Evolutionary conservation across 805 yeast species (phyloP).

Genomic region (Ogataea methylovora): DNA sequence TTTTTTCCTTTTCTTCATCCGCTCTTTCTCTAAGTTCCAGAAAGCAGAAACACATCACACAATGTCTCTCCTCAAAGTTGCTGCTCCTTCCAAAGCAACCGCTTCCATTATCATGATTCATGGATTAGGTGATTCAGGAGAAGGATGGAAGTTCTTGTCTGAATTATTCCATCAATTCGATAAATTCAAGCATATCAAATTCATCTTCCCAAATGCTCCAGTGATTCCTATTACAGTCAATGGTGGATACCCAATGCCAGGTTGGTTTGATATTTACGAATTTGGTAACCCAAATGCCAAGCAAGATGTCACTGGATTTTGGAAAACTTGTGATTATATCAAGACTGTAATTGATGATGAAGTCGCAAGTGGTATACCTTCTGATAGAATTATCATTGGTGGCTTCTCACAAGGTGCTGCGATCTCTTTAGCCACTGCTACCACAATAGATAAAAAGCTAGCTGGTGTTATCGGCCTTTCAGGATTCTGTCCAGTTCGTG

Average conservation of each 20-base stretch:
- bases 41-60: too few relatives aligned
- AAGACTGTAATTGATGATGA: conserved; percentile 40
- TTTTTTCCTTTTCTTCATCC: too few relatives aligned
- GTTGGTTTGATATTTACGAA: conserved; percentile 77
- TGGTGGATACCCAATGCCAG: conserved; percentile 62
- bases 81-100: conserved; percentile 24
- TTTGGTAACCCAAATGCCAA: conserved; percentile 31
- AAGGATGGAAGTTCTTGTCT: conserved; percentile 76
- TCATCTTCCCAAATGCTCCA: conserved; percentile 92
- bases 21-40: too few relatives aligned
- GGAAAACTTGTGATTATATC: conserved; percentile 34
- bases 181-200: conserved; percentile 38
- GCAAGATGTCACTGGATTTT: conserved; percentile 39
- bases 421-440: conserved; percentile 47
- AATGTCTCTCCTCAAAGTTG: too few relatives aligned
- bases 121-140: conserved; percentile 84
- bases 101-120: conserved; percentile 67
- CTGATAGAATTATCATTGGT: conserved; percentile 65
- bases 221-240: conserved; percentile 57
- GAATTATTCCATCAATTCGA: conserved; percentile 33
- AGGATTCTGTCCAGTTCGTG: conserved; percentile 48
- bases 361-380: conserved; percentile 37
- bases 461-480: conserved; percentile 71
- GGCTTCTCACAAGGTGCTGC: conserved; percentile 92
- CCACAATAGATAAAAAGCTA: conserved; percentile 44